Evolutionary conservation across 208 protist genomes (phyloP), one percentile per base, ranked within the genome.

Genomic region (Leishmania guyanensis): DNA sequence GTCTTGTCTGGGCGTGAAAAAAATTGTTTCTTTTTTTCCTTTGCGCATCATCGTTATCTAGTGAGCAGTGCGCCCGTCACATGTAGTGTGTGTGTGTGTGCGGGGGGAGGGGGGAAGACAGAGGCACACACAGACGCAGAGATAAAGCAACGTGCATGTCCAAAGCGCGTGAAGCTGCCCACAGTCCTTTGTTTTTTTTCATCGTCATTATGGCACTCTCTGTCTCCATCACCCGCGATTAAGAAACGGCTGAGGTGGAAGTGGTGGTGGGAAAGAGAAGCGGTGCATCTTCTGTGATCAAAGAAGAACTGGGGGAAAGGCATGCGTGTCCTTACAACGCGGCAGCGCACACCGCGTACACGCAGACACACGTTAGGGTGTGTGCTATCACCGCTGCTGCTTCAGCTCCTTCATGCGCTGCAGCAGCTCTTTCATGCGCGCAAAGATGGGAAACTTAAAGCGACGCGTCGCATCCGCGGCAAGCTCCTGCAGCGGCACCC

Each of bases 361-460:
- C 46, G 16, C 48, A 43, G 26, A 36, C 70, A 36, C 36, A 36
- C 70, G 26, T 39, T 43, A 74, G 70, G 10, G 0, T 6, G 10
- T 54, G 48, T 56, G 46, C 20, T 22, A n/a, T 20, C n/a, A 60
- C 51, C 33, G 33, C 51, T 80, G 26, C 73, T 91, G 87, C 85
- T 96, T 96, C 66, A 96, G 78, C 46, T 91, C 86, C 86, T 97
- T 97, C 83, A 97, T 94, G 3, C 80, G 78, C 85, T 93, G 86
- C 48, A 97, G 84, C 26, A 97, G 84, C 79, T 93, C 89, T 80
- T 94, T 93, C 93, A 95, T 95, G n/a, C 92, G 89, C n/a, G 86
- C 84, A 77, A 97, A 97, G 12, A 97, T 62, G 0, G 94, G 94
- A 29, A 90, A 95, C 84, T 97, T 97, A 79, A 88, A 97, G 77